Conservation (phyloP, 305 asterid genomes). For the Solanum chacoense region DNA sequence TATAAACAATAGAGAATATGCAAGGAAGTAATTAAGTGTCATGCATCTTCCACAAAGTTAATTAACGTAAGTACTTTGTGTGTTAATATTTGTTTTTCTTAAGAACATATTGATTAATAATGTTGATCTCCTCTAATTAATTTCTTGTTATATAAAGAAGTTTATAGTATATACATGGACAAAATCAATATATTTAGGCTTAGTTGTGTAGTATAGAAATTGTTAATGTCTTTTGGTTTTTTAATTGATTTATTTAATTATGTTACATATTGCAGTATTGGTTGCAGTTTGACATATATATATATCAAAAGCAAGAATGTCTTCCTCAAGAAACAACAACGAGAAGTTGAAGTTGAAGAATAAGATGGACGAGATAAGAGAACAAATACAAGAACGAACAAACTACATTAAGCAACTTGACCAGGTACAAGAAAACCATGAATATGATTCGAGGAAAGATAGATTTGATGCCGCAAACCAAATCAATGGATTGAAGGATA, state of each 20-base stretch:
- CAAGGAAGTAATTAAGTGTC: neutral
- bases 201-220: neutral
- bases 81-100: neutral
- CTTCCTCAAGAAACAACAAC: neutral
- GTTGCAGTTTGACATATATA: neutral
- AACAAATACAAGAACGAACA: neutral
- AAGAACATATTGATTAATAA: neutral
- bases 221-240: neutral
- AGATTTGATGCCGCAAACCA: neutral
- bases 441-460: neutral
- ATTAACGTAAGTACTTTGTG: neutral
- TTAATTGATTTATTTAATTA: neutral
- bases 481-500: neutral
- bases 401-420: neutral
- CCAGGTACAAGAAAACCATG: neutral
- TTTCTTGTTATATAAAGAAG: neutral
- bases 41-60: neutral
- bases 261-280: neutral
- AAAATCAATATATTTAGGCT: neutral
- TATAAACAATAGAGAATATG: neutral
- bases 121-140: neutral
- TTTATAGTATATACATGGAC: neutral
- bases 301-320: neutral
- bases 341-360: neutral
- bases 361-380: neutral